phyloP scores from a whole-genome alignment of 148 eudicot genomes.

The Rhododendron kiyosumense region DNA sequence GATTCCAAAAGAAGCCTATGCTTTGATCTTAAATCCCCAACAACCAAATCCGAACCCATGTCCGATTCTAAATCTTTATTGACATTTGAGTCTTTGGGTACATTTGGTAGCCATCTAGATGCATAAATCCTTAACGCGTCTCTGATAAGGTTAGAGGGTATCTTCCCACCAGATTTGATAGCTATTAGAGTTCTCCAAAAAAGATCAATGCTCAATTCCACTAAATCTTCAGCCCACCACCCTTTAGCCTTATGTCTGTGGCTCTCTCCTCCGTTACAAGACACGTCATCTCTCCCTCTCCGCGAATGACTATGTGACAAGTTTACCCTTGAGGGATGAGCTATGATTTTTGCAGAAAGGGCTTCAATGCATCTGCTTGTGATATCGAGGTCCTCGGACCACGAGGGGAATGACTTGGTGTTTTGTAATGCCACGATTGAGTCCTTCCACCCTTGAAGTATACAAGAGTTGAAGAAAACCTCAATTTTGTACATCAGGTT shows the following conservation, averaged over 20 bases:
- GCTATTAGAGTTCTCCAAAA: slow-evolving; percentile 81
- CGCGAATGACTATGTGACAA: slow-evolving; percentile 43
- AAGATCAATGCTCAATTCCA: slow-evolving; percentile 63
- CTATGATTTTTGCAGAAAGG: slow-evolving; percentile 45
- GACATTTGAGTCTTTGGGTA: slow-evolving; percentile 16
- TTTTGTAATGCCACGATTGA: slow-evolving; percentile 54
- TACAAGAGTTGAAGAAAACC: slow-evolving; percentile 74
- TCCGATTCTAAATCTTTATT: slow-evolving; percentile 22
- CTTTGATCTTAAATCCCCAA: slow-evolving; percentile 30
- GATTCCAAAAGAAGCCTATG: slow-evolving; percentile 57
- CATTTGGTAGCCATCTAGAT: slow-evolving; percentile 63
- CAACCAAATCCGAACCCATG: slow-evolving; percentile 24
- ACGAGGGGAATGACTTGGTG: slow-evolving; percentile 50
- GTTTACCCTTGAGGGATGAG: slow-evolving; percentile 45
- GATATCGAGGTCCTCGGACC: slow-evolving; percentile 74
- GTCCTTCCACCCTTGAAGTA: slow-evolving; percentile 89
- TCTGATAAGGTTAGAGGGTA: slow-evolving; percentile 49
- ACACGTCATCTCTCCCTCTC: slow-evolving; percentile 30
- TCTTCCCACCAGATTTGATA: slow-evolving; percentile 59
- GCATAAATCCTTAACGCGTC: slow-evolving; percentile 77
- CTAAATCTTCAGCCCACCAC: slow-evolving; percentile 89
- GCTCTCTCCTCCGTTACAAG: slow-evolving; percentile 39
- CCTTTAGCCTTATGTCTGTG: slow-evolving; percentile 36
- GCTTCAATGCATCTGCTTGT: slow-evolving; percentile 72
- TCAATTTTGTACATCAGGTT: slow-evolving; percentile 73